These are phyloP conservation scores for Eucalyptus melliodora DNA, from an alignment of 345 rosid species.

Conservation along the genomic window DNA sequence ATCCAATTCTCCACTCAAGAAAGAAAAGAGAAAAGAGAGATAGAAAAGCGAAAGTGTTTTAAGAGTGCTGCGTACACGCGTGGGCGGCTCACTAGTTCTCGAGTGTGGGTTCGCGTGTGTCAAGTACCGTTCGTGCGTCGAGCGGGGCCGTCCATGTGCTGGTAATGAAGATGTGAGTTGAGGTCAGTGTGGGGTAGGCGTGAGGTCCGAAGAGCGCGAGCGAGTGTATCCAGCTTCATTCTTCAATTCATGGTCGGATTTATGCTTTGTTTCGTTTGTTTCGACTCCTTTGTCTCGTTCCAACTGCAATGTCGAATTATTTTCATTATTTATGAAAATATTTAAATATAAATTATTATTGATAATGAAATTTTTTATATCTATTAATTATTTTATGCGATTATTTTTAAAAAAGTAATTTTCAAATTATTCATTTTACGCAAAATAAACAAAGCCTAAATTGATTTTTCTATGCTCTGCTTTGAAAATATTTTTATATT, in stretches of 20 bases:
- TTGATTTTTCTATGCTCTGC: fast-evolving
- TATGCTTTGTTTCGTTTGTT: neutral
- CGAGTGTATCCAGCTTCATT: neutral
- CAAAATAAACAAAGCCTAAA: neutral
- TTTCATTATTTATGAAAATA: too few relatives aligned
- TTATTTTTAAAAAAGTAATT: fast-evolving
- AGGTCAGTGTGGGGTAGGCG: neutral
- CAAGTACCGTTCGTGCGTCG: neutral
- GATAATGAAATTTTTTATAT: neutral
- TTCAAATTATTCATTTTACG: too few relatives aligned
- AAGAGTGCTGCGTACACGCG: neutral
- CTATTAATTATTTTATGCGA: fast-evolving
- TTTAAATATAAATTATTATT: too few relatives aligned
- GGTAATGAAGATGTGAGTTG: neutral
- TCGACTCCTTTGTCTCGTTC: neutral
- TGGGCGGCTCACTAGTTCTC: neutral
- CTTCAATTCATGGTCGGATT: neutral
- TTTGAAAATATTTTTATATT: too few relatives aligned
- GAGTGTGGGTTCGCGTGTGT: neutral
- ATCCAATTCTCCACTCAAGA: neutral
- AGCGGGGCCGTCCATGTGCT: neutral
- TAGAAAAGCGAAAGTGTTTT: neutral
- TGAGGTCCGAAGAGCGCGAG: neutral
- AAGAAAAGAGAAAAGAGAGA: neutral
- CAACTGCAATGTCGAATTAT: neutral